Base-by-base conservation (phyloP, 2,329 filamentous ascomycete species). In the Huntiella decipiens region DNA sequence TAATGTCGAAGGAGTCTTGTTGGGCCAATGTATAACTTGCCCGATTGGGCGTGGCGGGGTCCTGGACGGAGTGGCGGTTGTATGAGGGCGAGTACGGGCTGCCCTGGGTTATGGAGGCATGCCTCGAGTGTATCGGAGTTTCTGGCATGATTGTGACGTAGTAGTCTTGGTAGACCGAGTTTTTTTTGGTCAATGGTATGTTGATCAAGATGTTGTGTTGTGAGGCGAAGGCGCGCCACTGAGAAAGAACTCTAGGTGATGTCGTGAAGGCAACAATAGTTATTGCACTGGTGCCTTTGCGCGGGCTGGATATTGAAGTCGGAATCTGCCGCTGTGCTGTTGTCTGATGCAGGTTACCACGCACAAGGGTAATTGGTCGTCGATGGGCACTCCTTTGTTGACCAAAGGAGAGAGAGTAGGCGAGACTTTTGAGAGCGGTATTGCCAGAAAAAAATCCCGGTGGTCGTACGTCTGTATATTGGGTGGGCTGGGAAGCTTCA, bases 81-180 rank as follows among this genome's bases (percentile, higher is more conserved):
- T 50, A 41, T 8, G 48, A 46, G 38, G 48, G 48, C 15, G 48
- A 47, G 42, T 44, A 46, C 15, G 48, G 48, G 37, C 48, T 50
- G 13, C 48, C 48, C 44, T 77, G 71, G 54, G 71, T 63, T 50
- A 62, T 61, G 28, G 74, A 78, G 38, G 70, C 66, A 45, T 72
- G 66, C 53, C 73, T 68, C 52, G 73, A 77, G 55, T 77, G 74
- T 52, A 63, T 65, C 46, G 74, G 73, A 33, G 73, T 76, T 42
- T 63, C 64, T 43, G 73, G 71, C 46, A 67, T 67, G 45, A 34
- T 19, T 43, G 16, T 28, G 22, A 8, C 7, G 22, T 28, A 28
- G 8, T 10, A 28, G 22, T 28, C 22, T 28, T 28, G 8, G 8
- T 28, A 28, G 22, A 28, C 22, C 7, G 22, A 28, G 17, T 39